Evolutionary conservation across 495 filamentous ascomycete genomes (phyloP).

Genomic region (Amniculicola lignicola): DNA sequence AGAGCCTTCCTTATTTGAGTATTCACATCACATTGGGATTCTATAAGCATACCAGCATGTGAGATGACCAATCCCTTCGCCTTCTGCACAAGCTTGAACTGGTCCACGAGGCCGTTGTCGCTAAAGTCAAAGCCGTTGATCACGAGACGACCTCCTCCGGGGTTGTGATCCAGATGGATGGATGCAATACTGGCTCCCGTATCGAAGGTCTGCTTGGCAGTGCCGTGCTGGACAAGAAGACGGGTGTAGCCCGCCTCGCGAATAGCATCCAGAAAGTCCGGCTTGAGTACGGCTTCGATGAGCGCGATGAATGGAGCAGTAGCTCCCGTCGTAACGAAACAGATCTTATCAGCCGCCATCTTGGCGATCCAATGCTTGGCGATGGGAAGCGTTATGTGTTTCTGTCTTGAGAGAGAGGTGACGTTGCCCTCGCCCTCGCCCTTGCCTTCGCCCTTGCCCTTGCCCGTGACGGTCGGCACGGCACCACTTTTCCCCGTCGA

Average conservation of each 20-base stretch:
- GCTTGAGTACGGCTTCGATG: conserved; percentile 60
- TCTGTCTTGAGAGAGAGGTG: too few relatives aligned
- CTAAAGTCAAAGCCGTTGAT: conserved; percentile 67
- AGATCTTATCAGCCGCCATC: conserved; percentile 44
- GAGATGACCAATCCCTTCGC: conserved; percentile 70
- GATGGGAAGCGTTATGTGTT: too few relatives aligned
- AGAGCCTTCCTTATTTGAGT: conserved; percentile 58
- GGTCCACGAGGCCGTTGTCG: conserved; percentile 50
- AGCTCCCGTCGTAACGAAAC: conserved; percentile 87
- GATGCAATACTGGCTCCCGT: conserved; percentile 9
- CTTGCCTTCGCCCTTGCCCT: too few relatives aligned
- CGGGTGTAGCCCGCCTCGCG: conserved; percentile 55
- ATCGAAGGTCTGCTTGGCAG: conserved; percentile 47
- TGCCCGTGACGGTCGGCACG: background rate
- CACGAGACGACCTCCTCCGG: conserved; percentile 39
- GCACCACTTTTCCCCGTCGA: conserved; percentile 4
- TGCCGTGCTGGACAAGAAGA: conserved; percentile 73
- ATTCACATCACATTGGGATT: background rate
- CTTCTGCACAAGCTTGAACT: conserved; percentile 48
- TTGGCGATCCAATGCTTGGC: background rate
- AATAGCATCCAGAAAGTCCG: conserved; percentile 59
- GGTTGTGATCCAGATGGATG: background rate
- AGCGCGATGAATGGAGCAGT: conserved; percentile 78
- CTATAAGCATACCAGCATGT: conserved; percentile 67
- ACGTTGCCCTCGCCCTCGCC: too few relatives aligned